Evolutionary conservation across 192 early-diverging fungal genomes (phyloP).

Genomic region (Geosiphon pyriformis): DNA sequence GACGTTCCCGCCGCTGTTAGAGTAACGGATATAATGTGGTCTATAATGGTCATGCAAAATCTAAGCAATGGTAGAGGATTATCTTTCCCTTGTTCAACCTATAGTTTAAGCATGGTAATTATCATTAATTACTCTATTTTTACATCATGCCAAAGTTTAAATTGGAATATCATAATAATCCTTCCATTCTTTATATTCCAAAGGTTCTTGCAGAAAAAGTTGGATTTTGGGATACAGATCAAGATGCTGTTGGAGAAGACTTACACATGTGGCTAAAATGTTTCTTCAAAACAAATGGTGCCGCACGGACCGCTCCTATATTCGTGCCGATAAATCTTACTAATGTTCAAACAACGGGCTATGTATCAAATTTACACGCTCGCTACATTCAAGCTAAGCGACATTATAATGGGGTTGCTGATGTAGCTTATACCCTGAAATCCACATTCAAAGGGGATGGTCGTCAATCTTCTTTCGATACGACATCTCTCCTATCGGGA

Average conservation of each 20-base stretch:
- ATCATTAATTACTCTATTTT: conserved; percentile 1
- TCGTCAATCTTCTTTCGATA: neutral
- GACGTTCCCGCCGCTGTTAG: conserved; percentile 68
- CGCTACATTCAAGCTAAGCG: conserved; percentile 68
- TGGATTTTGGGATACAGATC: conserved; percentile 71
- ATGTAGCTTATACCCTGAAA: conserved; percentile 55
- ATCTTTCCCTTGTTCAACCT: conserved; percentile 72
- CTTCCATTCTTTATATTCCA: neutral
- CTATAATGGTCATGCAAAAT: conserved; percentile 69
- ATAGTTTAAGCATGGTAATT: conserved; percentile 61
- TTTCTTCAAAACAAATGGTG: conserved; percentile 66
- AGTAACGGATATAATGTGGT: conserved; percentile 71
- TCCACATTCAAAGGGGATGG: conserved; percentile 6
- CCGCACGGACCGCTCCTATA: conserved; percentile 61
- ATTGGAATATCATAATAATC: neutral
- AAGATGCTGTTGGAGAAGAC: conserved; percentile 78
- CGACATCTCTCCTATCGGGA: neutral
- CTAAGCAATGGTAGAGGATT: conserved; percentile 52
- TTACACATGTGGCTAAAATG: conserved; percentile 81
- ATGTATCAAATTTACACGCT: conserved; percentile 47
- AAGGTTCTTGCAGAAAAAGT: conserved; percentile 56
- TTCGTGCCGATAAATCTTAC: conserved; percentile 66
- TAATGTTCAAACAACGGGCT: conserved; percentile 50
- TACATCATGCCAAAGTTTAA: neutral
- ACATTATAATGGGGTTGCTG: conserved; percentile 70